Percentiles rank a stretch among this genome's conserved stretches.
Conservation (phyloP, 2,329 filamentous ascomycete species). For the Fusarium subglutinans region DNA sequence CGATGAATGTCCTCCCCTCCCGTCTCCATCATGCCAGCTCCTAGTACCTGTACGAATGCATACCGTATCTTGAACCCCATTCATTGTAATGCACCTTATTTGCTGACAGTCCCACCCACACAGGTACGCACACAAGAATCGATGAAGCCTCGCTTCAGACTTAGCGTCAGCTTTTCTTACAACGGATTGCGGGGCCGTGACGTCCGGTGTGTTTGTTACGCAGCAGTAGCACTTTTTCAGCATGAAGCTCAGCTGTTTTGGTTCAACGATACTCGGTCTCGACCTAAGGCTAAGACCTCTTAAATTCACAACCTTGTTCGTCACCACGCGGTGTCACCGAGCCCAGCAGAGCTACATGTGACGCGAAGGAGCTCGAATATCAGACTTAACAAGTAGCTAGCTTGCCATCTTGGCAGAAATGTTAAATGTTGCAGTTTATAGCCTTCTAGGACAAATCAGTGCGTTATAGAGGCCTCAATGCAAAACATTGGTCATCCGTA, state of each 20-base stretch:
- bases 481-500: background rate
- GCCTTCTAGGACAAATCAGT: background rate
- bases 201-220: constrained; percentile 8
- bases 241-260: background rate
- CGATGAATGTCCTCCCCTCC: background rate
- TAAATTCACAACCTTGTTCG: background rate
- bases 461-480: background rate
- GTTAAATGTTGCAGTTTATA: background rate
- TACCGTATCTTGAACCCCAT: constrained; percentile 14
- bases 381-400: background rate
- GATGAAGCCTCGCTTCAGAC: constrained; percentile 16
- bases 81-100: constrained; percentile 21
- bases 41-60: constrained; percentile 3
- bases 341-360: background rate
- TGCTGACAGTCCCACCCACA: constrained; percentile 1
- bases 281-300: background rate
- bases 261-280: background rate
- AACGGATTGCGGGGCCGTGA: constrained; percentile 34
- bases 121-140: constrained; percentile 6
- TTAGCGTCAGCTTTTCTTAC: constrained; percentile 19
- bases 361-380: background rate
- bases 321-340: background rate
- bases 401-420: background rate
- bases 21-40: constrained; percentile 2
- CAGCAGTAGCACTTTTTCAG: background rate